Conservation (phyloP, 176 grass and related monocot genomes). For the Cenchrus fungigraminus region DNA sequence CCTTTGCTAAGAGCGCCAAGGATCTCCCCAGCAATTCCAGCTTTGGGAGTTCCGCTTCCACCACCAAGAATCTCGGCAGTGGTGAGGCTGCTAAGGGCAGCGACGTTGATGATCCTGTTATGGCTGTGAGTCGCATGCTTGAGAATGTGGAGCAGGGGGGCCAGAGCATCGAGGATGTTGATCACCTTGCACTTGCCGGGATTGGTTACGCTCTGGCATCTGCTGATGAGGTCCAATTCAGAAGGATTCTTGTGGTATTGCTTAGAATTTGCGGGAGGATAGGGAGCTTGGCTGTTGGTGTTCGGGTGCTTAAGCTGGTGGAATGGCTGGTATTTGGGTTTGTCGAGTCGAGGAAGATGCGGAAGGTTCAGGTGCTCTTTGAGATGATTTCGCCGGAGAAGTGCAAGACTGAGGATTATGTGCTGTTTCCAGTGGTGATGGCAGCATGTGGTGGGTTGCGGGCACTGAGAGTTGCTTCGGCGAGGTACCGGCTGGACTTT, state of each 20-base stretch:
- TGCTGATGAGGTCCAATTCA: constrained; percentile 40
- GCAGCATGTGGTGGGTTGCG: constrained; percentile 51
- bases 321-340: constrained; percentile 78
- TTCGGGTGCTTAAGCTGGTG: constrained; percentile 72
- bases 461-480: constrained; percentile 58
- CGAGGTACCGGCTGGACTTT: constrained; percentile 62
- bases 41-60: not conserved
- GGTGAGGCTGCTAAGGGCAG: not conserved
- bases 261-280: constrained; percentile 53
- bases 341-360: constrained; percentile 50
- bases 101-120: constrained; percentile 16
- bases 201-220: constrained; percentile 61
- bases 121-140: constrained; percentile 14
- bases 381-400: constrained; percentile 45
- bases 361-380: constrained; percentile 57
- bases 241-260: constrained; percentile 43
- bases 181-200: constrained; percentile 57
- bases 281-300: constrained; percentile 27
- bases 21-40: not conserved
- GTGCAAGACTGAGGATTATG: constrained; percentile 36
- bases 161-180: constrained; percentile 18
- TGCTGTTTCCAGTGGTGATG: constrained; percentile 65
- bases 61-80: constrained; percentile 5
- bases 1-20: constrained; percentile 38
- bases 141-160: constrained; percentile 25